Base-by-base conservation (phyloP, 257 asterid species). In the Cynanchum wilfordii region DNA sequence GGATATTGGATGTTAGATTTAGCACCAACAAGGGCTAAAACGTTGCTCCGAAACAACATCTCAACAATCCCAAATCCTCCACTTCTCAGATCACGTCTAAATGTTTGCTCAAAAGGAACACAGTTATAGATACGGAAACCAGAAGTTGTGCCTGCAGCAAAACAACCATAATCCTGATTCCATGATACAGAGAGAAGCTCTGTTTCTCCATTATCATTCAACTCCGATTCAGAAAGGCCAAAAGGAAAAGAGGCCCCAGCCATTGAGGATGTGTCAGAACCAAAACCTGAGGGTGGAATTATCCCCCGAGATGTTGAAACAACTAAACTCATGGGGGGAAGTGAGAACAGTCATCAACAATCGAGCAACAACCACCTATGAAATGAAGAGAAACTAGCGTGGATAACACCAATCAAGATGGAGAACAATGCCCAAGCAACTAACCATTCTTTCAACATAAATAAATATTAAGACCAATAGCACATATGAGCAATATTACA, bases 101-200 rank as follows among this genome's bases (percentile, higher is more conserved):
- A 89, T 66, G 97, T 93, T 82, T 93, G 97, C 80, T 89, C 90
- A 72, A 89, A 90, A 71, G 91, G 97, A 71, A 88, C 89, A 57
- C 96, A 93, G 67, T 88, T 90, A 72, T 93, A 93, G 74, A 93
- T 91, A 38, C 96, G 96, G 72, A 93, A 93, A 67, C 98, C 98
- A 30, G 66, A 79, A 68, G 79, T 89, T n/a, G 96, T 90, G 69
- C 98, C 98, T 74, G 96, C 96, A 73, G 98, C 95, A 78, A 93
- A 89, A 87, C 98, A 93, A 67, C 94, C 86, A 71, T 86, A 87
- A 79, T 93, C 98, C 84, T 93, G 98, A 80, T 93, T 93, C 98
- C 98, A 93, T 19, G 97, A 85, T 62, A 93, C 91, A 33, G 86
- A 86, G 80, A 89, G 83, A 68, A 90, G 80, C 84, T 89, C 95